A percentile compares a stretch with the other conserved stretches of the same genome.
Evolutionary conservation across 495 filamentous ascomycete species (phyloP).

Genomic region (Aspergillus heteromorphus): DNA sequence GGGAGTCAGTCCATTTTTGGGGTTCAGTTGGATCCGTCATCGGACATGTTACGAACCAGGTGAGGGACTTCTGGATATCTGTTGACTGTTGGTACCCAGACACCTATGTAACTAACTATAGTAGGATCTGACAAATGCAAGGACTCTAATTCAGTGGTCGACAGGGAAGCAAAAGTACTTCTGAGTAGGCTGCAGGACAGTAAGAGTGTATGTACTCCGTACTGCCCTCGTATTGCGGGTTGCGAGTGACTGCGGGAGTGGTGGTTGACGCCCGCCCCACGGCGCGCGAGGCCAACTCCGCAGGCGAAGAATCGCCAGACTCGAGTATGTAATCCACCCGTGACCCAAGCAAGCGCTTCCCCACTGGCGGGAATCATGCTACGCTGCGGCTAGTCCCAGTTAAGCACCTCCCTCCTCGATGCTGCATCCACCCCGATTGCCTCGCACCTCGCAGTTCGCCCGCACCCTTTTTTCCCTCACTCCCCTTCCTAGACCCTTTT

Average conservation of each 20-base stretch:
- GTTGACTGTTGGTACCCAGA: no score
- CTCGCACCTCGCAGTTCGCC: not conserved
- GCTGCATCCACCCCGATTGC: not conserved
- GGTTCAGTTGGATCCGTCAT: not conserved
- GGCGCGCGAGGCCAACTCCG: not conserved
- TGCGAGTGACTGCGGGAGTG: not conserved
- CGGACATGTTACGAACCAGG: not conserved
- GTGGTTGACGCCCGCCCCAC: not conserved
- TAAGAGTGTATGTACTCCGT: no score
- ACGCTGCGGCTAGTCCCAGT: not conserved
- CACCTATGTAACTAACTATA: no score
- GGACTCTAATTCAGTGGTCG: no score
- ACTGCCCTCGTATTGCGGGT: no score
- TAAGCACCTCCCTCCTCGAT: not conserved
- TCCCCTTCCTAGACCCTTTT: not conserved
- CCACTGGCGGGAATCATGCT: constrained; percentile 1
- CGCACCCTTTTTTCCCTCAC: constrained; percentile 2
- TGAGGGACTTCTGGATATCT: not conserved
- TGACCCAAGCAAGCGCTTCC: no score
- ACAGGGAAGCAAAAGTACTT: not conserved
- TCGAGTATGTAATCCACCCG: not conserved
- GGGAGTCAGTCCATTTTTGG: not conserved
- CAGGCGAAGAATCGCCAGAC: no score
- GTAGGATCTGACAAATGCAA: no score
- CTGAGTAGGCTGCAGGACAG: no score